phyloP scores from a whole-genome alignment of 352 stramenopile species.

The Blastocystis sp. region DNA sequence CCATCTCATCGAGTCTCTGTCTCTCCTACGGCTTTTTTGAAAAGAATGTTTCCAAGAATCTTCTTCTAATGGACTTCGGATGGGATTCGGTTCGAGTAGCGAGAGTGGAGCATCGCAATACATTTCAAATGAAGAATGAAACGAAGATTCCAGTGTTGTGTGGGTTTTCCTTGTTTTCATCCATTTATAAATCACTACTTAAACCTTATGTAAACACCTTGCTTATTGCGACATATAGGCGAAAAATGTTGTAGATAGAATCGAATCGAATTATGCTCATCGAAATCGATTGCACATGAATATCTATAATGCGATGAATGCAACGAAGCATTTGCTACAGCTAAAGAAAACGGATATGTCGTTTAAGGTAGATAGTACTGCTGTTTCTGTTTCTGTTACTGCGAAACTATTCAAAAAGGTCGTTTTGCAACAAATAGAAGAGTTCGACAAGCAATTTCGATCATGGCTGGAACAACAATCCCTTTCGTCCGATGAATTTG shows the following conservation, averaged over 20 bases:
- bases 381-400: neutral
- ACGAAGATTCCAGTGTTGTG: neutral
- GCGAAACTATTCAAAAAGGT: neutral
- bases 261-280: neutral
- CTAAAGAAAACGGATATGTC: neutral
- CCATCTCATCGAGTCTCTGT: neutral
- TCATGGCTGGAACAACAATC: neutral
- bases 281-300: conserved; percentile 10
- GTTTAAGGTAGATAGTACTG: neutral
- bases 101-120: neutral
- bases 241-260: neutral
- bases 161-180: neutral
- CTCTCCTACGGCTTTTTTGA: conserved; percentile 50
- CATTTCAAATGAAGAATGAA: neutral
- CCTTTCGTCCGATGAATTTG: neutral
- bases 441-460: neutral
- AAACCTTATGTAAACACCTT: neutral
- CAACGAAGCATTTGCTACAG: neutral
- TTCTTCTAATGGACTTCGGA: conserved; percentile 15
- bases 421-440: neutral
- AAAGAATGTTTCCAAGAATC: neutral
- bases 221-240: neutral
- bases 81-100: conserved; percentile 10
- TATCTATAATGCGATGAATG: neutral
- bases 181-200: neutral